These are phyloP conservation scores for Fusarium subtropicale DNA, from an alignment of 2,329 filamentous ascomycete genomes.

Conservation along the genomic window DNA sequence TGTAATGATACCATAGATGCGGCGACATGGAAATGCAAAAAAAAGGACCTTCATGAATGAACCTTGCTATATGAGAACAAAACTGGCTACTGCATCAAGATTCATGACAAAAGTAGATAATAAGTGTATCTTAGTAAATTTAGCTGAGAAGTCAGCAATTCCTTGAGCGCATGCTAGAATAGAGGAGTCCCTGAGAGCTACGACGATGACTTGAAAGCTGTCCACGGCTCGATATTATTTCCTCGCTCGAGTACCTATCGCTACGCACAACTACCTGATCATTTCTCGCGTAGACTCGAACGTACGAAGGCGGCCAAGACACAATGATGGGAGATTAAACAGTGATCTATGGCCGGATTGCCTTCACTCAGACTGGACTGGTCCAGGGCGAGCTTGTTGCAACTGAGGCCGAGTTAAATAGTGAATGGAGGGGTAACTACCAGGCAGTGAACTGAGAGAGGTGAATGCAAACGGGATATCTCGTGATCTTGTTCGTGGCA, in stretches of 20 bases:
- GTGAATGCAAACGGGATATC: background rate
- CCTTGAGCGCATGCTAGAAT: background rate
- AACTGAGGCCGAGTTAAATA: background rate
- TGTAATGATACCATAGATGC: slow-evolving; percentile 56
- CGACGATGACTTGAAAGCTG: background rate
- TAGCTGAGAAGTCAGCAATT: background rate
- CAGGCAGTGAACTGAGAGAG: background rate
- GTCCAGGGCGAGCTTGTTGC: no score
- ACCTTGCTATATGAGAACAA: slow-evolving; percentile 37
- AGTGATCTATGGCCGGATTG: background rate
- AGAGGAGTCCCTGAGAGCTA: background rate
- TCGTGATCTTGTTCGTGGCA: background rate
- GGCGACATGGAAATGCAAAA: slow-evolving; percentile 48
- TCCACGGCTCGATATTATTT: background rate
- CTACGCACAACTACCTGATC: background rate
- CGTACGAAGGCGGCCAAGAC: background rate
- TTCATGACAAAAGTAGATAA: slow-evolving; percentile 13
- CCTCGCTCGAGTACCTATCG: background rate
- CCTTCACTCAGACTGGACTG: background rate
- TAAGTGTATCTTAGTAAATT: slow-evolving; percentile 2
- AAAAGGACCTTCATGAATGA: slow-evolving; percentile 45
- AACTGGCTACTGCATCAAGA: background rate
- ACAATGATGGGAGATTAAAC: background rate
- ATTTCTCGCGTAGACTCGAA: background rate
- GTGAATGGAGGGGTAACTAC: background rate